phyloP scores from a whole-genome alignment of 2,329 filamentous ascomycete species.

The Talaromyces sp. region DNA sequence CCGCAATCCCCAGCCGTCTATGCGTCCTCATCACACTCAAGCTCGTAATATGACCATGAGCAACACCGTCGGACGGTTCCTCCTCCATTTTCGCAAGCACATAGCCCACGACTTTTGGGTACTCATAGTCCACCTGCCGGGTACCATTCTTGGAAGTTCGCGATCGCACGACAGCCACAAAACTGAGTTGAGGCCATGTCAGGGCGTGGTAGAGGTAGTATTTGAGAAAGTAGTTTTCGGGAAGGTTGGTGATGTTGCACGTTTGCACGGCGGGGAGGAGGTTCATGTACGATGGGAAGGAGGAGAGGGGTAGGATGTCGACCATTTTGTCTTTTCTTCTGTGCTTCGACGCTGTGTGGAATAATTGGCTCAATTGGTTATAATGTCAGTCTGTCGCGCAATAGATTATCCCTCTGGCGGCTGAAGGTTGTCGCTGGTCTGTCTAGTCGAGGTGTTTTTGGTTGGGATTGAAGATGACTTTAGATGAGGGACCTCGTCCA shows the following conservation, averaged over 20 bases:
- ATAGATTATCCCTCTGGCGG: not conserved
- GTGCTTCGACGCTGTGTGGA: not conserved
- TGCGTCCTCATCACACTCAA: slow-evolving; percentile 96
- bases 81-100: slow-evolving; percentile 99
- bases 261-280: slow-evolving; percentile 86
- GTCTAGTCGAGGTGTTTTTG: not conserved
- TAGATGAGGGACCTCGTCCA: not conserved
- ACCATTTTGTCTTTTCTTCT: slow-evolving; percentile 37
- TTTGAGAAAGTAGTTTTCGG: slow-evolving; percentile 99
- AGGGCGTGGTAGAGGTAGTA: slow-evolving; percentile 99
- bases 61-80: slow-evolving; percentile 84
- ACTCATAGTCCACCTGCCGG: slow-evolving; percentile 51
- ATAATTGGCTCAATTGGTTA: not conserved
- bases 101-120: slow-evolving; percentile 97
- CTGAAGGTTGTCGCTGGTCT: not conserved
- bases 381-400: not conserved
- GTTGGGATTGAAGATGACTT: not conserved
- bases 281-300: slow-evolving; percentile 67
- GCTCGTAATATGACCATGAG: slow-evolving; percentile 94
- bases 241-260: slow-evolving; percentile 97
- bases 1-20: slow-evolving; percentile 82
- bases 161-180: slow-evolving; percentile 88
- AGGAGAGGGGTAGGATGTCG: slow-evolving; percentile 50
- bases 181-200: slow-evolving; percentile 96
- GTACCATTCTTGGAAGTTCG: slow-evolving; percentile 49